Evolutionary conservation across 805 yeast genomes (phyloP), one percentile per base, ranked within the genome.

Genomic region (Yamadazyma insecticola): DNA sequence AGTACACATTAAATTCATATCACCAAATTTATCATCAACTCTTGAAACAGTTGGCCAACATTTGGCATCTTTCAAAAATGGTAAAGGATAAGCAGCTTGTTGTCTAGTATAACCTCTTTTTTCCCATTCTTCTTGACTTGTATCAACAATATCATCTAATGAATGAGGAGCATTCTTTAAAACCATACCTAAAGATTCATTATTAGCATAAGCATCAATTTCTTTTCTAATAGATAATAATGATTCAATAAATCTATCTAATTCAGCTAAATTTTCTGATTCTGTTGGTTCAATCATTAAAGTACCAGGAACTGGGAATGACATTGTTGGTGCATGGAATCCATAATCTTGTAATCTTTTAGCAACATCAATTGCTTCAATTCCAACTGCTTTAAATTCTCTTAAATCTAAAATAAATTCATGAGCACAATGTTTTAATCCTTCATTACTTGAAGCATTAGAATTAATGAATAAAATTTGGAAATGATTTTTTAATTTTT

Each of bases 261-360:
- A 69, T 63, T 92, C 98, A 34, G 71, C 84, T 50, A 81, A 62
- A 51, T 87, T 78, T 63, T 92, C 98, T 13, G 92, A 81, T 63
- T 92, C 98, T 3, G 98, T 92, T 37, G 98, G 98, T 65, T 92
- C 98, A 41, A 92, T 78, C 98, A 92, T 92, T 47, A 92, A 72
- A 2, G 98, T 92, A 40, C 95, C 95, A 4, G 97, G 90, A 30
- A 92, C 95, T 7, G 98, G 98, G 85, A 92, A 92, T 2, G 97
- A 92, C 85, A 92, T 80, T 16, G 98, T 92, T 40, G 98, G 98
- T 1, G 96, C 96, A 60, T 92, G 98, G 77, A 92, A 92, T 1
- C 97, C 96, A 56, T 90, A 92, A 63, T 92, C 98, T 63, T 92
- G 97, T 39, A 92, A 71, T 60, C 98, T 78, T 68, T 92, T 92